These are phyloP conservation scores for Dryas octopetala DNA, from an alignment of 306 rosid species.

Conservation along the genomic window DNA sequence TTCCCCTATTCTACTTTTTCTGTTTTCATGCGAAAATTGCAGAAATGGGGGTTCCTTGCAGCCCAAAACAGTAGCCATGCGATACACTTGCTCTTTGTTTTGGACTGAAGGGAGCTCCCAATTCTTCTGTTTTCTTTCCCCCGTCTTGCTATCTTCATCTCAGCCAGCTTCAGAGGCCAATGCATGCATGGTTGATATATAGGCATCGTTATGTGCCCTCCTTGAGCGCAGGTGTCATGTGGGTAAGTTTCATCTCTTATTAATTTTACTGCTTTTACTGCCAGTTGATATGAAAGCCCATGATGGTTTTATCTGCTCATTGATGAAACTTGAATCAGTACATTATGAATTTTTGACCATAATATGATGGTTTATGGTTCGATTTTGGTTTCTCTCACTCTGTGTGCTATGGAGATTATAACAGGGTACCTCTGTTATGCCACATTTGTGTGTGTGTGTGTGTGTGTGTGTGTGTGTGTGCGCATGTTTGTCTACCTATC, in stretches of 20 bases:
- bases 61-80: constrained; percentile 43
- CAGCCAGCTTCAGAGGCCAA: constrained; percentile 3
- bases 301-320: neutral
- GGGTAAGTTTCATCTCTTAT: neutral
- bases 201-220: too few relatives aligned
- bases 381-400: too few relatives aligned
- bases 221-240: neutral
- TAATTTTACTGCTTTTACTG: neutral
- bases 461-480: too few relatives aligned
- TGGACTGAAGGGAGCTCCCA: constrained; percentile 90
- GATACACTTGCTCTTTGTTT: constrained; percentile 30
- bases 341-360: too few relatives aligned
- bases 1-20: neutral
- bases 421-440: too few relatives aligned
- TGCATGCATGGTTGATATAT: too few relatives aligned
- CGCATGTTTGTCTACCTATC: too few relatives aligned
- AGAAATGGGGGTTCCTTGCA: constrained; percentile 63
- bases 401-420: too few relatives aligned
- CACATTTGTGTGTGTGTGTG: too few relatives aligned
- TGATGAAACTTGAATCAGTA: too few relatives aligned
- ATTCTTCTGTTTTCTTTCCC: constrained; percentile 50
- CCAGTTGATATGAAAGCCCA: neutral
- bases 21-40: constrained; percentile 35
- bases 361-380: too few relatives aligned
- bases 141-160: too few relatives aligned